Base-by-base conservation (phyloP, 495 filamentous ascomycete species). In the Aspergillus nanangensis region DNA sequence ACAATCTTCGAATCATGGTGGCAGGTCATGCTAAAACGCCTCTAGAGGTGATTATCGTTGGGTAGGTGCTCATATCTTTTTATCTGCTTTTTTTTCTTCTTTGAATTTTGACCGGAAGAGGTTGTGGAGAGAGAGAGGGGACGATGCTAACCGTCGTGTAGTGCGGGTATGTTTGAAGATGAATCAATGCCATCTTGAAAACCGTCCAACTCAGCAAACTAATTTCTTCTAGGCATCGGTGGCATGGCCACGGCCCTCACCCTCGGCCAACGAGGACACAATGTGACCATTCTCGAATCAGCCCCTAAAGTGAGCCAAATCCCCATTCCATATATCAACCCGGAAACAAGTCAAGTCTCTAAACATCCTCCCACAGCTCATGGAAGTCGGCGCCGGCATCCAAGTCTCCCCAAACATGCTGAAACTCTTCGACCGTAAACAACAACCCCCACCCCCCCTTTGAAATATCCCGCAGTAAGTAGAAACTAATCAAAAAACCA, bases 351-450 rank as follows among this genome's bases (percentile, higher is more conserved):
- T 18, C 1, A 38, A 18, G 20, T 10, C 22, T 15, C 9, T 44
- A 45, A 51, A 52, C 52, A 53, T 32, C 20, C 4, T 13, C 7
- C 0, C 21, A 13, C 37, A 69, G 62, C 53, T 69, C 32, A 71
- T 70, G 51, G 80, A 85, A 61, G 83, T 90, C 37, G 88, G 88
- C 49, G 86, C 86, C 5, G 87, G 86, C 13, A 87, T 91, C 51
- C 86, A 91, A 61, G 75, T 90, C 11, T 84, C 86, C 8, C 86
- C 86, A 3, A 90, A 92, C 48, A 86, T 90, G 70, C 69, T 80
- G 21, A 77, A 80, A 1, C 76, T 92, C 20, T 72, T 90, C 9
- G 81, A 87, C 56, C 69, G 68, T 72, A 49, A 57, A 66, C 57
- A 38, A 15, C 37, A 32, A 36, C n/a, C 17, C 20, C 5, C 8